These are phyloP conservation scores for Coniferiporia weirii DNA, from an alignment of 1,284 basidiomycete genomes.

Conservation along the genomic window DNA sequence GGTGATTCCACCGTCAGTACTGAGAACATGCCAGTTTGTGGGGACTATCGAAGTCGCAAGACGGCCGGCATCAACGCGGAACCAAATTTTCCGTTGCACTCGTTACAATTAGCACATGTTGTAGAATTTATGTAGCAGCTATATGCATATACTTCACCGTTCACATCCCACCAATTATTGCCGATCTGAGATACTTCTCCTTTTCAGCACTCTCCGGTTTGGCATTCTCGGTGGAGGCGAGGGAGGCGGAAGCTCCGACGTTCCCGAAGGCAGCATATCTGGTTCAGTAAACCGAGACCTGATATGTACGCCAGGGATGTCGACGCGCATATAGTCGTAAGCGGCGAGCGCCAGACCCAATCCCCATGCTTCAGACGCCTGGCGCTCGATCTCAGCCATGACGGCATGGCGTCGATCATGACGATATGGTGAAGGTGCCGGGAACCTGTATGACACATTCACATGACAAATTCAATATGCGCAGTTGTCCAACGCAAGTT, in stretches of 20 bases:
- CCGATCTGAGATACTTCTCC: not conserved
- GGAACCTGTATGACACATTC: conserved; percentile 27
- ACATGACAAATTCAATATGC: no score
- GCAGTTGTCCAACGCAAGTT: no score
- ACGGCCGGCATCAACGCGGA: not conserved
- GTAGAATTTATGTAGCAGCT: not conserved
- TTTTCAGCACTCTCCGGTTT: not conserved
- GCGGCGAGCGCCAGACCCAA: conserved; percentile 47
- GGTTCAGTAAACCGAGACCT: conserved; percentile 9
- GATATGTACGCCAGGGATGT: conserved; percentile 34
- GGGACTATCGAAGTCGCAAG: no score
- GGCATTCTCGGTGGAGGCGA: not conserved
- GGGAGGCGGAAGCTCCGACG: not conserved
- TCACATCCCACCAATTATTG: not conserved
- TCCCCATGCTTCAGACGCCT: conserved; percentile 57
- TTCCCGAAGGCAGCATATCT: not conserved
- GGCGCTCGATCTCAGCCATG: conserved; percentile 60
- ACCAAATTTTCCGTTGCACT: not conserved
- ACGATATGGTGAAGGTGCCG: conserved; percentile 31
- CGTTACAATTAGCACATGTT: not conserved
- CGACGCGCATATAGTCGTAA: conserved; percentile 62
- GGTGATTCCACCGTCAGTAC: no score
- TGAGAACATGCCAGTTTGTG: no score
- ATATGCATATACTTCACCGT: not conserved
- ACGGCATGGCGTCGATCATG: conserved; percentile 38